Base-by-base conservation (phyloP, 108 stramenopile genomes). In the Fistulifera pelliculosa region DNA sequence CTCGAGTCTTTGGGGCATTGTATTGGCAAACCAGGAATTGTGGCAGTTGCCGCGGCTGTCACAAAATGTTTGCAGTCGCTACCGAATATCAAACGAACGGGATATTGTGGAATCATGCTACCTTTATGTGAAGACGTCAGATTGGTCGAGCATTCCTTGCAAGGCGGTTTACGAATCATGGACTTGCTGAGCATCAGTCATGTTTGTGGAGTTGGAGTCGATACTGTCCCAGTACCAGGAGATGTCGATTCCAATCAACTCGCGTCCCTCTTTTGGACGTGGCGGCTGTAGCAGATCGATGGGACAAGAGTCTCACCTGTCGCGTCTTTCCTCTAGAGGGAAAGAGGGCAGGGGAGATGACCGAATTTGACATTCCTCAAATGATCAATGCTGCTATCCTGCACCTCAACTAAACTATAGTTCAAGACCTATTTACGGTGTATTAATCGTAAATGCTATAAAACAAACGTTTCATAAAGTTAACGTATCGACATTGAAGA, bases 171-270 rank as follows among this genome's bases (percentile, higher is more conserved):
- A 14, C 57, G 40, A 42, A 71, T 63, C 66, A 70, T 58, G 55
- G 68, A 87, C 56, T 58, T 93, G 10, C 53, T 93, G 31, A 68
- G 59, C 35, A 71, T 93, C 16, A 79, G 79, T 26, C 80, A 73
- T 21, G 86, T 88, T 0, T 93, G 90, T 62, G 90, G 90, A 1
- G 90, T 93, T 4, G 90, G 90, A 10, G 64, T 93, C 1, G 90
- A 93, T 44, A 88, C 87, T 0, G 85, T 93, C n/a, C 90, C 90
- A 17, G 56, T 93, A 12, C 64, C 82, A 1, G 83, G 80, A 5
- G 62, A 83, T 54, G 56, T 58, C 26, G 54, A 70, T 2, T 38
- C 18, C 10, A 51, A 74, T 15, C 58, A 65, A 43, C 49, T 93
- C 28, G 49, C 66, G 5, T 61, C 77, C 1, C 41, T 93, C 39